Percentiles rank a stretch among this genome's conserved stretches.
Evolutionary conservation across 2,329 filamentous ascomycete genomes (phyloP).

Genomic region (Cladosporium sp.): DNA sequence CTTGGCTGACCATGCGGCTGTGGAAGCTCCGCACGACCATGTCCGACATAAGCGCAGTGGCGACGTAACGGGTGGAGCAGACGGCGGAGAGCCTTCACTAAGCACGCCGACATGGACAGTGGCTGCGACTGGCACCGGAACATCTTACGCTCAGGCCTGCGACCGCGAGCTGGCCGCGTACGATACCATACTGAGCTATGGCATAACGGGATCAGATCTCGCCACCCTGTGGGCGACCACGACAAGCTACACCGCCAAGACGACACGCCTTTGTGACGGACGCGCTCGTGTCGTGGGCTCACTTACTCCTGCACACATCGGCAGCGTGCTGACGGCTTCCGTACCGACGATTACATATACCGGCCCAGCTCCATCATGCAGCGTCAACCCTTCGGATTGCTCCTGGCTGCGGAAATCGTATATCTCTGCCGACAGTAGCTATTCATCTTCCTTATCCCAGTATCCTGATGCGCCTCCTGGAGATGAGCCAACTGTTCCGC

Average conservation of each 20-base stretch:
- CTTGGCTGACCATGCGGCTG: background rate
- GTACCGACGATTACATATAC: conserved; percentile 3
- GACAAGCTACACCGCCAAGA: background rate
- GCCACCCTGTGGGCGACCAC: background rate
- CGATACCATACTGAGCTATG: conserved; percentile 9
- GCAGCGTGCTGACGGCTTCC: background rate
- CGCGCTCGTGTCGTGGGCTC: conserved; percentile 5
- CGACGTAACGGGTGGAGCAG: background rate
- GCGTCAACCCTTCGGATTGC: conserved; percentile 4
- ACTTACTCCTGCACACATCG: background rate
- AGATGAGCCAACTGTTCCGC: background rate
- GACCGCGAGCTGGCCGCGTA: background rate
- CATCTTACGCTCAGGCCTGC: conserved; percentile 5
- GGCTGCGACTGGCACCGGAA: conserved; percentile 5
- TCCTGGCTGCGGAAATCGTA: conserved; percentile 4
- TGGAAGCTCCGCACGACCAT: background rate
- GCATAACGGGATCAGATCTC: background rate
- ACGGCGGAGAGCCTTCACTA: background rate
- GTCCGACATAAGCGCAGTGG: background rate
- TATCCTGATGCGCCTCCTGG: conserved; percentile 5
- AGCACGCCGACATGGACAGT: conserved; percentile 7
- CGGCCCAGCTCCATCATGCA: conserved; percentile 8
- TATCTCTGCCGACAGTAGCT: background rate
- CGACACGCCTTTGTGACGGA: conserved; percentile 7
- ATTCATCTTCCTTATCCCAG: background rate